These are phyloP conservation scores for Gossypium schwendimanii DNA, from an alignment of 441 rosid genomes.

Conservation along the genomic window DNA sequence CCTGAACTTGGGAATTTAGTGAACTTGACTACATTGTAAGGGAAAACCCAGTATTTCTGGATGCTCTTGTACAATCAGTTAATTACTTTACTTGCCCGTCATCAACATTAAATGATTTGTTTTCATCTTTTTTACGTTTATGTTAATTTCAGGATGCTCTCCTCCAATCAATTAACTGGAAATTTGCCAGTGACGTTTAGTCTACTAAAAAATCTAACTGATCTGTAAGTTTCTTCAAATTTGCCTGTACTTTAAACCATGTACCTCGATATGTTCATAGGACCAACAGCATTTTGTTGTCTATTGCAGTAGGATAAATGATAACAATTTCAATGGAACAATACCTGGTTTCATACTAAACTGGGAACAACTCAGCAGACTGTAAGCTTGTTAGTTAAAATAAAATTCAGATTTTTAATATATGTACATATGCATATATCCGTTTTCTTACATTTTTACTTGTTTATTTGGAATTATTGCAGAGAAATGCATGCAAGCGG, in stretches of 20 bases:
- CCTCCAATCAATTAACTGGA: slow-evolving; percentile 68
- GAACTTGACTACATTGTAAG: slow-evolving; percentile 54
- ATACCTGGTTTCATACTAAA: slow-evolving; percentile 30
- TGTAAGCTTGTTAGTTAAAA: slow-evolving; percentile 34
- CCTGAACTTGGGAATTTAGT: slow-evolving; percentile 58
- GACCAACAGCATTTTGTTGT: slow-evolving; percentile 22
- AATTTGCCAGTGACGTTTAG: slow-evolving; percentile 49
- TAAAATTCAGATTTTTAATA: not conserved
- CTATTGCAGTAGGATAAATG: slow-evolving; percentile 35
- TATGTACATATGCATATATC: not conserved
- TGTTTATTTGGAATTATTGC: slow-evolving; percentile 14
- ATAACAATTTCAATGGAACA: slow-evolving; percentile 33
- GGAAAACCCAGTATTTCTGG: slow-evolving; percentile 18
- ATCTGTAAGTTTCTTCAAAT: slow-evolving; percentile 39
- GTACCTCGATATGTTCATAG: slow-evolving; percentile 8
- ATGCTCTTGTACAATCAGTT: not conserved
- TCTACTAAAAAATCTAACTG: slow-evolving; percentile 46
- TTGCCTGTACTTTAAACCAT: slow-evolving; percentile 12
- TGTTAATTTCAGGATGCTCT: slow-evolving; percentile 46
- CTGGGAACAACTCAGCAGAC: slow-evolving; percentile 49
- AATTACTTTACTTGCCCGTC: not conserved
- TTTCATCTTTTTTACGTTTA: not conserved
- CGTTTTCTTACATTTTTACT: not conserved
- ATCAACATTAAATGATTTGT: slow-evolving; percentile 6
- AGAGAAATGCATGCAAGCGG: slow-evolving; percentile 67